Base-by-base conservation (phyloP, 768 basidiomycete species). In the Suillus subluteus region DNA sequence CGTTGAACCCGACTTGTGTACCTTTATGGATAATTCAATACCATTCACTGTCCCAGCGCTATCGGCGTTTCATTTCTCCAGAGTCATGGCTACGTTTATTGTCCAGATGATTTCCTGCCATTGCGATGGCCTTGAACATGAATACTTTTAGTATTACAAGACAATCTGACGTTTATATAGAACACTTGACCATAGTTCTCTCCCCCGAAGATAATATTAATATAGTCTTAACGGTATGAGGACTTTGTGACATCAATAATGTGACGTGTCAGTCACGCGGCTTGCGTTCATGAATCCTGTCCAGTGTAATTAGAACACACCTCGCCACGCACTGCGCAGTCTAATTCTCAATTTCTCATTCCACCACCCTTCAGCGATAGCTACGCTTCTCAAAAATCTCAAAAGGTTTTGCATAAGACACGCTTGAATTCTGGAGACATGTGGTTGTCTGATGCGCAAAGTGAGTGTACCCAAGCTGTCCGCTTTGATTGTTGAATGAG, bases 361-460 rank as follows among this genome's bases (percentile, higher is more conserved):
- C 5, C 15, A 40, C 38, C 2, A 38, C 8, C 26, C 16, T 30
- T 6, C 58, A 30, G 26, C 2, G 16, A 41, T 37, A 59, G 23
- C 40, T 41, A 59, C 58, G 23, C 40, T 26, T 41, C 13, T 59
- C 18, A n/a, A 59, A 38, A 7, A 52, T 15, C 6, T 12, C 13
- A 23, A 15, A 12, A 59, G 38, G 12, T 9, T 18, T 11, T 21
- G 30, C 41, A 61, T 21, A 61, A 43, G 12, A 61, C 59, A 12
- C 59, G 12, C 12, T 61, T 66, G 65, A 64, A 38, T 21, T 44
- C 9, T 58, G 26, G 15, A 64, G 64, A 52, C 32, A 86, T 86
- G 84, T 86, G 84, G 84, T 75, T 86, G 58, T 82, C 85, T 66
- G 87, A 88, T 69, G 78, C 80, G 52, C 86, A 88, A 75, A 88